Conservation (phyloP, 2,329 filamentous ascomycete species). For the Neofusicoccum umdonicola region DNA sequence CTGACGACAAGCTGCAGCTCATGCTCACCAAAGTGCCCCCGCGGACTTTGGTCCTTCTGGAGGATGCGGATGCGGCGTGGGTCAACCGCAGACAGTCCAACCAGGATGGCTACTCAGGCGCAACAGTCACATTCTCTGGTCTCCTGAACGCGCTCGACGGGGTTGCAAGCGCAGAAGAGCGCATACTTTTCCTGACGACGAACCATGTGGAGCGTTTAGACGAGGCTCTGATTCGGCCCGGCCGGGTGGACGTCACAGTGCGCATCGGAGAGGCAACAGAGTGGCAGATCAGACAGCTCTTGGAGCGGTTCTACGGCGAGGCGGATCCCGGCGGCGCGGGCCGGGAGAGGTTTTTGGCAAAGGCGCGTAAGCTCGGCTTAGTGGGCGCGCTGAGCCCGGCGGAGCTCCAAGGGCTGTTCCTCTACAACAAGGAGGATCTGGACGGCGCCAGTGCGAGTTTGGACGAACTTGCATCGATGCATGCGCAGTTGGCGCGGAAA, state of each 20-base stretch:
- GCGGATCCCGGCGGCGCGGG: constrained; percentile 64
- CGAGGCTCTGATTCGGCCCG: constrained; percentile 83
- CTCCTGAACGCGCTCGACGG: constrained; percentile 73
- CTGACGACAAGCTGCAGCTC: constrained; percentile 83
- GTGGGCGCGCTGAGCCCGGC: constrained; percentile 78
- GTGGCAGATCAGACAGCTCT: constrained; percentile 82
- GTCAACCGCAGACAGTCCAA: constrained; percentile 75
- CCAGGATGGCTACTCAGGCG: constrained; percentile 78
- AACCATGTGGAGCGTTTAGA: constrained; percentile 91
- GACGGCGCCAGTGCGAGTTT: constrained; percentile 81
- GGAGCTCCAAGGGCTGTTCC: constrained; percentile 86
- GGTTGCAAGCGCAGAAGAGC: constrained; percentile 90
- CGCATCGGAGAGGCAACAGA: constrained; percentile 83
- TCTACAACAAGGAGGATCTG: constrained; percentile 92
- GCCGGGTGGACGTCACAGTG: constrained; percentile 89
- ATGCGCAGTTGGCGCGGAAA: constrained; percentile 13
- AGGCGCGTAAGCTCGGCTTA: constrained; percentile 67
- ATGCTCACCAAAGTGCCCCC: constrained; percentile 82
- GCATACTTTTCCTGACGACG: constrained; percentile 89
- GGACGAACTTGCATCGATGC: constrained; percentile 51
- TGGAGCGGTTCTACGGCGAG: constrained; percentile 92
- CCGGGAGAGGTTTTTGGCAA: constrained; percentile 67
- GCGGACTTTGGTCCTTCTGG: constrained; percentile 76
- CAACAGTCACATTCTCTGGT: constrained; percentile 91
- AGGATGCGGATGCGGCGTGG: constrained; percentile 91